Conservation (phyloP, 2,329 filamentous ascomycete genomes). For the Didymella arachidicola region DNA sequence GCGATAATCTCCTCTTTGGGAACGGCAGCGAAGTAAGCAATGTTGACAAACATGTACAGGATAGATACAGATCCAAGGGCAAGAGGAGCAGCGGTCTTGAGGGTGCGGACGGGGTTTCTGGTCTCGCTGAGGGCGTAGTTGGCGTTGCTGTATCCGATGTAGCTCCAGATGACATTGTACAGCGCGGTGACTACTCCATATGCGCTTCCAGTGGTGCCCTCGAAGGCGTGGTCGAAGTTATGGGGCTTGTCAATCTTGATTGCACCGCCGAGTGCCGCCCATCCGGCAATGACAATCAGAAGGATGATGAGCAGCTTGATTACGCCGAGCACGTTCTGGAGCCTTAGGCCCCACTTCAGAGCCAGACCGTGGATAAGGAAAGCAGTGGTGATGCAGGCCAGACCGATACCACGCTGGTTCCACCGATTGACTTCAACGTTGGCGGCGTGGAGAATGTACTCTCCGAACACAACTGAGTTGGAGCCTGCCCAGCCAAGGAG, state of each 20-base stretch:
- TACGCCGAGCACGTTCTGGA: slow-evolving; percentile 71
- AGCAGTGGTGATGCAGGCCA: slow-evolving; percentile 71
- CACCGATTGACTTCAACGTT: slow-evolving; percentile 68
- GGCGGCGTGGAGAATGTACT: slow-evolving; percentile 73
- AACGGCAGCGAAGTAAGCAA: slow-evolving; percentile 71
- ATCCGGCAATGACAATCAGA: slow-evolving; percentile 70
- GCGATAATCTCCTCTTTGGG: slow-evolving; percentile 63
- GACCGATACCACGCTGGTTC: slow-evolving; percentile 71
- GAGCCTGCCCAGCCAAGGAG: slow-evolving; percentile 69
- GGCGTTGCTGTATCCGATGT: slow-evolving; percentile 72
- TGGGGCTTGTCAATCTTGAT: slow-evolving; percentile 65
- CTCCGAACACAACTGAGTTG: slow-evolving; percentile 74
- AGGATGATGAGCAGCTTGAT: slow-evolving; percentile 72
- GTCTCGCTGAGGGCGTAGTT: slow-evolving; percentile 73
- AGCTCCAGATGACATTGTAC: slow-evolving; percentile 77
- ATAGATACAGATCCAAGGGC: slow-evolving; percentile 66
- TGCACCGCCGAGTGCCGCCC: slow-evolving; percentile 67
- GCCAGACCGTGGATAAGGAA: slow-evolving; percentile 71
- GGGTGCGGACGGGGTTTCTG: slow-evolving; percentile 68
- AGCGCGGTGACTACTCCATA: slow-evolving; percentile 74
- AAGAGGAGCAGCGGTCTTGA: slow-evolving; percentile 70
- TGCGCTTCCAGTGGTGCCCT: slow-evolving; percentile 69
- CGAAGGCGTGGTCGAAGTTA: slow-evolving; percentile 70
- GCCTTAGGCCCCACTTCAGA: slow-evolving; percentile 70
- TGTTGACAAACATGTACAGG: slow-evolving; percentile 72